Conservation (phyloP, 495 filamentous ascomycete species). For the Umbilicaria muhlenbergii region DNA sequence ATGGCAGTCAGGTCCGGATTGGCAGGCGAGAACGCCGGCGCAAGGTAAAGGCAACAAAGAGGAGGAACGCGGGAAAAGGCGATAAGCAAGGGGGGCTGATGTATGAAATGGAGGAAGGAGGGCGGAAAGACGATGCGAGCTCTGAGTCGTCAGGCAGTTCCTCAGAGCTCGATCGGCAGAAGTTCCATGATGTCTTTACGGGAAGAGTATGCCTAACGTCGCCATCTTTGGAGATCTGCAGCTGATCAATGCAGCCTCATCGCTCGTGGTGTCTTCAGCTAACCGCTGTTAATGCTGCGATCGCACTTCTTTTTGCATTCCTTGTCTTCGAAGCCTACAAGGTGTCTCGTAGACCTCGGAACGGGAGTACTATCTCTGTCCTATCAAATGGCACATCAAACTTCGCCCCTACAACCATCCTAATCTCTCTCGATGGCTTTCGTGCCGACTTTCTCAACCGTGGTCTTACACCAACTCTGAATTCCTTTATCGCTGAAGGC, state of each 20-base stretch:
- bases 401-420: slow-evolving; percentile 81
- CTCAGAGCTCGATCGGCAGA: slow-evolving; percentile 24
- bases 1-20: slow-evolving; percentile 27
- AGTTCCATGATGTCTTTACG: slow-evolving; percentile 1
- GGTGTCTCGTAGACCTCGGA: slow-evolving; percentile 25
- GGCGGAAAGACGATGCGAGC: slow-evolving; percentile 44
- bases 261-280: not conserved
- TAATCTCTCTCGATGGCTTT: slow-evolving; percentile 93
- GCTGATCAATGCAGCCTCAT: not conserved
- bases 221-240: not conserved
- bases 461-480: slow-evolving; percentile 68
- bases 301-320: slow-evolving; percentile 34
- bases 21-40: slow-evolving; percentile 39
- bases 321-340: slow-evolving; percentile 39
- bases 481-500: slow-evolving; percentile 62
- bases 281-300: slow-evolving; percentile 20
- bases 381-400: slow-evolving; percentile 67
- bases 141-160: slow-evolving; percentile 23
- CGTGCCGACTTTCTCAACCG: slow-evolving; percentile 86
- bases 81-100: slow-evolving; percentile 61
- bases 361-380: slow-evolving; percentile 14
- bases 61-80: slow-evolving; percentile 31
- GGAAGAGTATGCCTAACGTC: not conserved
- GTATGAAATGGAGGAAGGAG: slow-evolving; percentile 80
- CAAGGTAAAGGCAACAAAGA: slow-evolving; percentile 27